These are phyloP conservation scores for Suillus weaverae DNA, from an alignment of 768 basidiomycete species.

Conservation along the genomic window DNA sequence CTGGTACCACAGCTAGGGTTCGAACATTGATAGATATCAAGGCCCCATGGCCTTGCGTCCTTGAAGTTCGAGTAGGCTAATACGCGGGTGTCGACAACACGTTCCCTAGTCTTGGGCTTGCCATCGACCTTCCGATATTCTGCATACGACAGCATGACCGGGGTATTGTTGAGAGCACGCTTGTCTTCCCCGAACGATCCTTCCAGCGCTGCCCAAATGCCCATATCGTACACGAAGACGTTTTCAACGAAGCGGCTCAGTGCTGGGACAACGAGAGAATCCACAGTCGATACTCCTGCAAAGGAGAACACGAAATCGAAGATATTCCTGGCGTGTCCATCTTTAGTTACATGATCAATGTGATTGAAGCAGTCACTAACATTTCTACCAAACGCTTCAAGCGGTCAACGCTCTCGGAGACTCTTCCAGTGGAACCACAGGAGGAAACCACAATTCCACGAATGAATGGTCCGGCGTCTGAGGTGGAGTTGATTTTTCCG, in stretches of 20 bases:
- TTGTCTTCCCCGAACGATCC: background rate
- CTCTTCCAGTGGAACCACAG: background rate
- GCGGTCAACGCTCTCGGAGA: background rate
- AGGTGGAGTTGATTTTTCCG: background rate
- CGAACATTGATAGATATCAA: background rate
- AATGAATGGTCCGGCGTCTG: background rate
- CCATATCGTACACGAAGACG: background rate
- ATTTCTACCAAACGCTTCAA: background rate
- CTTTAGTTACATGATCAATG: too few species aligned
- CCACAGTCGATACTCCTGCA: background rate
- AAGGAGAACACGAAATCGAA: slow-evolving; percentile 6
- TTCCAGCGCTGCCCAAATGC: background rate
- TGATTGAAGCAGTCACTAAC: background rate
- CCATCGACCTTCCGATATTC: background rate
- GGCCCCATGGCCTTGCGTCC: background rate
- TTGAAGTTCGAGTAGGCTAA: background rate
- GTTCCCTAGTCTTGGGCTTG: too few species aligned
- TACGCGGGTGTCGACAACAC: background rate
- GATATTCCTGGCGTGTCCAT: background rate
- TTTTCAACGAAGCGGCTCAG: background rate
- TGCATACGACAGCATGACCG: background rate
- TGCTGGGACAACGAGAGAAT: background rate
- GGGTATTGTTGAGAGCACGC: background rate
- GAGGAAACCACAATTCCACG: background rate
- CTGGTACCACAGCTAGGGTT: background rate